phyloP scores from a whole-genome alignment of 2,329 filamentous ascomycete genomes.

The Phyllosticta citriasiana region DNA sequence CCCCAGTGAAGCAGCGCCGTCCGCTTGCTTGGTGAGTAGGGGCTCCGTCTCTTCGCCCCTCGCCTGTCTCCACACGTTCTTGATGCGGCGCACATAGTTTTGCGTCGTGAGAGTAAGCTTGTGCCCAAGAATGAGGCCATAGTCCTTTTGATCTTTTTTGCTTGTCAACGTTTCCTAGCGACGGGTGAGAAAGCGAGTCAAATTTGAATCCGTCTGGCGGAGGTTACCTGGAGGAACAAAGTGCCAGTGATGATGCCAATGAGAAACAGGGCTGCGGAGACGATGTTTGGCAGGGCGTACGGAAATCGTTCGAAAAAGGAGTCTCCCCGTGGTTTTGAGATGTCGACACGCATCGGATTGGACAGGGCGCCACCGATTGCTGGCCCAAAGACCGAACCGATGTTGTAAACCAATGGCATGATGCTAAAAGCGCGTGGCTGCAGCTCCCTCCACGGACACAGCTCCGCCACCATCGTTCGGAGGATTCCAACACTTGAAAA shows the following conservation, averaged over 20 bases:
- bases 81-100: slow-evolving; percentile 10
- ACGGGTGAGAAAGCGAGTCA: slow-evolving; percentile 3
- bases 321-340: slow-evolving; percentile 52
- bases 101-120: slow-evolving; percentile 40
- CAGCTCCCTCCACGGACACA: slow-evolving; percentile 71
- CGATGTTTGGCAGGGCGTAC: slow-evolving; percentile 74
- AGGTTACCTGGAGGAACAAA: slow-evolving; percentile 61
- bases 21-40: slow-evolving; percentile 2
- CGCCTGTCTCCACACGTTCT: slow-evolving; percentile 9
- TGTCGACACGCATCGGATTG: slow-evolving; percentile 66
- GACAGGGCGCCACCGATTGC: slow-evolving; percentile 78
- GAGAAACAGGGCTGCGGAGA: slow-evolving; percentile 66
- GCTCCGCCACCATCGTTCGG: slow-evolving; percentile 82
- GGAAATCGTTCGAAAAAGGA: slow-evolving; percentile 67
- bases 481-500: slow-evolving; percentile 53
- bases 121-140: slow-evolving; percentile 63
- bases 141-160: slow-evolving; percentile 59
- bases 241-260: slow-evolving; percentile 63
- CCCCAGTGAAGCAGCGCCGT: not conserved
- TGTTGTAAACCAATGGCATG: slow-evolving; percentile 84
- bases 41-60: slow-evolving; percentile 12
- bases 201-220: not conserved
- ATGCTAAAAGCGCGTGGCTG: slow-evolving; percentile 85
- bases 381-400: slow-evolving; percentile 82
- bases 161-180: slow-evolving; percentile 66